Evolutionary conservation across 768 basidiomycete genomes (phyloP).

Genomic region (Mycena metata): DNA sequence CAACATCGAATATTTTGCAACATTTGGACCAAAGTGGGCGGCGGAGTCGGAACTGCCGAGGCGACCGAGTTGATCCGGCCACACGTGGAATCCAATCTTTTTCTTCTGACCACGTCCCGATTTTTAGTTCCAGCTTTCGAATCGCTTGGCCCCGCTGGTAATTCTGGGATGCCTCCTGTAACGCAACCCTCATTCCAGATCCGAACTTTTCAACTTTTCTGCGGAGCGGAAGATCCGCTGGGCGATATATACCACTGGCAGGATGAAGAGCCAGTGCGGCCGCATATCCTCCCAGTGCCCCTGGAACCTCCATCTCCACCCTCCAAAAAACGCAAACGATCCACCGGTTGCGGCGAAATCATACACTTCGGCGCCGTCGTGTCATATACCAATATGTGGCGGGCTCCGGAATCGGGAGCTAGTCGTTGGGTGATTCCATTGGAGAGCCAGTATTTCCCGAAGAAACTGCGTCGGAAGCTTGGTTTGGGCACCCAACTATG

Average conservation of each 20-base stretch:
- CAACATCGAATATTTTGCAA: too few relatives aligned
- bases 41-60: too few relatives aligned
- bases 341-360: constrained; percentile 1
- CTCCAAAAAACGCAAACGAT: constrained; percentile 13
- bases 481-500: neutral
- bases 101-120: too few relatives aligned
- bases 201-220: too few relatives aligned
- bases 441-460: constrained; percentile 9
- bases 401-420: neutral
- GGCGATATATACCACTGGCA: constrained; percentile 24
- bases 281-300: constrained; percentile 18
- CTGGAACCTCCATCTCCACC: neutral
- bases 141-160: too few relatives aligned
- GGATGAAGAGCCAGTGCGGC: neutral
- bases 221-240: constrained; percentile 14
- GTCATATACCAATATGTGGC: constrained; percentile 21
- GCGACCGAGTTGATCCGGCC: too few relatives aligned
- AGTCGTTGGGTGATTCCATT: constrained; percentile 4
- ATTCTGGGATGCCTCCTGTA: too few relatives aligned
- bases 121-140: too few relatives aligned
- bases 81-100: too few relatives aligned
- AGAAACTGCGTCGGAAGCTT: neutral
- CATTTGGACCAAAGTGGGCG: too few relatives aligned
- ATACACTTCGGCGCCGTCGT: constrained; percentile 19
- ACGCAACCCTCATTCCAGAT: too few relatives aligned